Evolutionary conservation across 108 stramenopile species (phyloP).

Genomic region (Pseudonitzschia pungens): DNA sequence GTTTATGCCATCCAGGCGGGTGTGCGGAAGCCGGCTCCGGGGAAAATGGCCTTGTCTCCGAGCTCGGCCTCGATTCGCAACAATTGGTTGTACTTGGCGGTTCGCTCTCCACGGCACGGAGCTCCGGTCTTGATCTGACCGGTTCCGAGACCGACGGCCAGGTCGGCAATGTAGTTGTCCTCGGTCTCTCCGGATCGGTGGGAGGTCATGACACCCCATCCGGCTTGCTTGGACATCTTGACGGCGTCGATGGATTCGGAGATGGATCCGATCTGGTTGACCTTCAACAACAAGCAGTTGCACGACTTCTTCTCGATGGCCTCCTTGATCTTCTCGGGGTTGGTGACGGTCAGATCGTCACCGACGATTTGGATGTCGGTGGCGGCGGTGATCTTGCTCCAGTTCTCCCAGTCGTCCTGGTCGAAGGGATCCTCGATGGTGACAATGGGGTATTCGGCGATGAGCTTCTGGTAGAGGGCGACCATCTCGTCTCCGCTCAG

Average conservation of each 20-base stretch:
- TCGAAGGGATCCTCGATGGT: conserved; percentile 99
- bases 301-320: conserved; percentile 91
- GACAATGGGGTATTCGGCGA: conserved; percentile 94
- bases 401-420: conserved; percentile 99
- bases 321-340: conserved; percentile 93
- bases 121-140: conserved; percentile 99
- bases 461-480: conserved; percentile 91
- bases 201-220: conserved; percentile 99
- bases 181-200: conserved; percentile 99
- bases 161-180: conserved; percentile 98
- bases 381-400: conserved; percentile 88
- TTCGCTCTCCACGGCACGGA: conserved; percentile 98
- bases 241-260: conserved; percentile 99
- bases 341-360: conserved; percentile 99
- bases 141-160: conserved; percentile 98
- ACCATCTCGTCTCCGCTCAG: conserved; percentile 92
- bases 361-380: conserved; percentile 98
- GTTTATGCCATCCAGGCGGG: conserved; percentile 85
- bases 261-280: conserved; percentile 99
- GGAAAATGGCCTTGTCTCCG: conserved; percentile 66
- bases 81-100: conserved; percentile 98
- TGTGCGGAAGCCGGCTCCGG: conserved; percentile 84
- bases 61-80: conserved; percentile 83
- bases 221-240: conserved; percentile 96
- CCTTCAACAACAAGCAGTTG: conserved; percentile 99